Conservation (phyloP, 805 yeast genomes). For the Kodamaea laetipori region DNA sequence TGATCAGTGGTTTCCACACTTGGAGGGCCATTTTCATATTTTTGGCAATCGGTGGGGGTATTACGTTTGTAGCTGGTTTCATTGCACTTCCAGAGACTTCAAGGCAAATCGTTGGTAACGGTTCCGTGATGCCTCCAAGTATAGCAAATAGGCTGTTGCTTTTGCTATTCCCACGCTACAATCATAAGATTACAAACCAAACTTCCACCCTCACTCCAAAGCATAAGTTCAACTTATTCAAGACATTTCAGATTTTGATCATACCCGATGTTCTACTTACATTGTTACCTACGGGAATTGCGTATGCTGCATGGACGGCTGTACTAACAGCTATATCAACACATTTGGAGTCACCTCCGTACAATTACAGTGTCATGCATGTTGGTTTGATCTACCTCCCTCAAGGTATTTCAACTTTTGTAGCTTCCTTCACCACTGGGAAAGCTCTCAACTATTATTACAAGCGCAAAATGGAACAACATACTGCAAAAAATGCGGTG, state of each 20-base stretch:
- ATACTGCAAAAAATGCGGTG: background rate
- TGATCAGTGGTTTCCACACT: conserved; percentile 26
- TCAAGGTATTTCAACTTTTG: conserved; percentile 65
- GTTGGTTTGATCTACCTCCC: conserved; percentile 77
- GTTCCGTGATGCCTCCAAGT: conserved; percentile 56
- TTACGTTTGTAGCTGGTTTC: conserved; percentile 27
- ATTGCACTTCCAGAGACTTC: conserved; percentile 70
- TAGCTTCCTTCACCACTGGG: conserved; percentile 63
- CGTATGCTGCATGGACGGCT: conserved; percentile 71
- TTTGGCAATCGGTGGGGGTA: conserved; percentile 62
- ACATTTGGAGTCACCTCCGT: conserved; percentile 46
- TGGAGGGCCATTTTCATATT: conserved; percentile 85
- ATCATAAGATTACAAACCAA: conserved; percentile 13
- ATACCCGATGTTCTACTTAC: conserved; percentile 48
- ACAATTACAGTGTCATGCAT: conserved; percentile 53
- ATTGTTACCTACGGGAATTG: conserved; percentile 60
- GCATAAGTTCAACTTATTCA: conserved; percentile 10
- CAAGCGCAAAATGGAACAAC: conserved; percentile 19
- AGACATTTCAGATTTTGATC: conserved; percentile 45
- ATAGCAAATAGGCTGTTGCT: conserved; percentile 47
- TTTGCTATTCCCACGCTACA: conserved; percentile 25
- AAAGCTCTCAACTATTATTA: conserved; percentile 55
- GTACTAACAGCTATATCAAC: conserved; percentile 66
- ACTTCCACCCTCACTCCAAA: conserved; percentile 9
- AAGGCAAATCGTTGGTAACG: conserved; percentile 73